Evolutionary conservation across 164 flowering plant genomes (phyloP), one percentile per base, ranked within the genome.

Genomic region (Akebia trifoliata): DNA sequence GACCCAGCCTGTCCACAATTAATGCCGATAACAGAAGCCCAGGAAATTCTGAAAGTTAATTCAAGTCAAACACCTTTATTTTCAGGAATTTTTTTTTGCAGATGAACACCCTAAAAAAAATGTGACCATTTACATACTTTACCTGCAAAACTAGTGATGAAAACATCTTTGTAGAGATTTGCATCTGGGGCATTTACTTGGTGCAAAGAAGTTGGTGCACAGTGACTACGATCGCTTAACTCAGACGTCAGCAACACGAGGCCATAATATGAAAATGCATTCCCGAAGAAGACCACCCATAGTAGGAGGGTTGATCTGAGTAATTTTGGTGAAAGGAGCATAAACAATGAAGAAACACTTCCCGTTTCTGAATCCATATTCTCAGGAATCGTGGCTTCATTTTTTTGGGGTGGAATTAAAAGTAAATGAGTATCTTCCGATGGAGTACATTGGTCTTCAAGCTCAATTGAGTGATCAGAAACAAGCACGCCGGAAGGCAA

Each of bases 111-210:
- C 50, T 51, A n/a, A 4, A 39, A 7, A 11, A 31, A n/a, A 43
- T 5, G 17, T 32, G 52, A 28, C 20, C 15, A 11, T 17, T 17
- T 20, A 8, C 6, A 15, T 24, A 47, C 17, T 36, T 47, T 75
- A 92, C 98, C 96, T 65, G 96, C 99, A 64, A 87, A 78, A 72
- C 90, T 94, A 28, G 97, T 73, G 57, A 94, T 76, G 59, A 94
- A 74, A 59, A 86, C 89, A 75, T 90, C 74, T 66, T 36, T 69
- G 56, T 87, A 87, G 54, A 67, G 72, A 45, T 46, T 73, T 29
- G 66, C 37, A 63, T 59, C 71, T 9, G 63, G 51, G 14, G 73
- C 52, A 8, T 45, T 64, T n/a, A 69, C 62, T 25, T 69, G 65
- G 17, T 63, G 64, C 59, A 70, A 10, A 10, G 58, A 14, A 32